Conservation (phyloP, 116 monocot genomes). For the Posidonia oceanica region DNA sequence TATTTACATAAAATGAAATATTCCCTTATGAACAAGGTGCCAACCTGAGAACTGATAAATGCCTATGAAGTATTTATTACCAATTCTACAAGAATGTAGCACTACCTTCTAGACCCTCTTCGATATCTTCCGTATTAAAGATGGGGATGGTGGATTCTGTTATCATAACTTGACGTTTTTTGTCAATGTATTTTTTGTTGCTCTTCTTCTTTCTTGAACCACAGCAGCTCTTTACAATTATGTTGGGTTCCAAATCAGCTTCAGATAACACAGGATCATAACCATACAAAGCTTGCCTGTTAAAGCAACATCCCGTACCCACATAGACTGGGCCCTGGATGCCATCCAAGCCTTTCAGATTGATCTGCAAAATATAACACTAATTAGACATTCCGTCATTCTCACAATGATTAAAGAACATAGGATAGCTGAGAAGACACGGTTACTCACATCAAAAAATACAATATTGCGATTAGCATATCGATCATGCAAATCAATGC, state of each 20-base stretch:
- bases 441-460: conserved; percentile 29
- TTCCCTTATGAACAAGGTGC: too few species aligned
- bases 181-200: conserved; percentile 27
- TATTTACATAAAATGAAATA: too few species aligned
- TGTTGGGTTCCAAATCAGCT: conserved; percentile 38
- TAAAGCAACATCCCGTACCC: conserved; percentile 49
- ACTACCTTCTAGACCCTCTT: conserved; percentile 23
- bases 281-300: conserved; percentile 37
- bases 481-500: conserved; percentile 25
- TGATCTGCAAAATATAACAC: conserved; percentile 25
- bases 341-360: conserved; percentile 45
- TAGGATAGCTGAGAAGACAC: background rate
- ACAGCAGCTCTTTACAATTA: conserved; percentile 34
- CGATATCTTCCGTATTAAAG: conserved; percentile 29
- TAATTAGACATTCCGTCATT: background rate
- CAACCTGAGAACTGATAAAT: too few species aligned
- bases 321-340: conserved; percentile 48
- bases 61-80: too few species aligned
- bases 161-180: conserved; percentile 22
- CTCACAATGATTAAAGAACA: background rate
- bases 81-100: too few species aligned
- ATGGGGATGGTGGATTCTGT: conserved; percentile 26
- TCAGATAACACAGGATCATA: conserved; percentile 35
- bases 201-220: conserved; percentile 33
- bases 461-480: conserved; percentile 30